Conservation (phyloP, 441 rosid species). For the Erysimum cheiri region DNA sequence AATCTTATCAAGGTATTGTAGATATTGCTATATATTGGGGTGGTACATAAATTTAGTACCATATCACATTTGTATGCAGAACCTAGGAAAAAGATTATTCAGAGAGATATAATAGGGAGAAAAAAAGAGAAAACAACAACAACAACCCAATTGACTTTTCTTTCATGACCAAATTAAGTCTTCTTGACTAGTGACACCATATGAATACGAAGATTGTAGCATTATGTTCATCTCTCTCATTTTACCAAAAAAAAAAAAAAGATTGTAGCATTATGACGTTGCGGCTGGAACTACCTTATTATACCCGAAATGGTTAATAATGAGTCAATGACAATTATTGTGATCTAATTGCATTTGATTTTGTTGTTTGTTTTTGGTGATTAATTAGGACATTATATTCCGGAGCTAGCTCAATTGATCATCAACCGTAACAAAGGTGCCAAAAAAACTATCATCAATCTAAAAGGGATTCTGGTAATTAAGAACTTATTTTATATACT, state of each 20-base stretch:
- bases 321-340: neutral
- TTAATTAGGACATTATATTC: conserved; percentile 69
- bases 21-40: too few species aligned
- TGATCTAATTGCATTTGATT: conserved; percentile 14
- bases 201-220: conserved; percentile 20
- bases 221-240: too few species aligned
- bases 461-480: conserved; percentile 72
- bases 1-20: too few species aligned
- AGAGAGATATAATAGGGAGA: neutral
- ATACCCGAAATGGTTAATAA: conserved; percentile 19
- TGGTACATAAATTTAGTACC: too few species aligned
- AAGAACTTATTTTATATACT: conserved; percentile 18
- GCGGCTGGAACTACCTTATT: conserved; percentile 24
- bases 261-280: too few species aligned
- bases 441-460: conserved; percentile 55
- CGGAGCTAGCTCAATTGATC: conserved; percentile 60
- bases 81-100: neutral
- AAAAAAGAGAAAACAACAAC: conserved; percentile 4
- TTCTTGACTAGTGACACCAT: neutral
- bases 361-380: conserved; percentile 24
- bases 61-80: too few species aligned
- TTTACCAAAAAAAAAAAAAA: too few species aligned
- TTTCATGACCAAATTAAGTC: conserved; percentile 23
- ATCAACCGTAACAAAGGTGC: conserved; percentile 50
- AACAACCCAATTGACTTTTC: conserved; percentile 39